phyloP scores from a whole-genome alignment of 2,329 filamentous ascomycete genomes.

The Fusarium nematophilum region DNA sequence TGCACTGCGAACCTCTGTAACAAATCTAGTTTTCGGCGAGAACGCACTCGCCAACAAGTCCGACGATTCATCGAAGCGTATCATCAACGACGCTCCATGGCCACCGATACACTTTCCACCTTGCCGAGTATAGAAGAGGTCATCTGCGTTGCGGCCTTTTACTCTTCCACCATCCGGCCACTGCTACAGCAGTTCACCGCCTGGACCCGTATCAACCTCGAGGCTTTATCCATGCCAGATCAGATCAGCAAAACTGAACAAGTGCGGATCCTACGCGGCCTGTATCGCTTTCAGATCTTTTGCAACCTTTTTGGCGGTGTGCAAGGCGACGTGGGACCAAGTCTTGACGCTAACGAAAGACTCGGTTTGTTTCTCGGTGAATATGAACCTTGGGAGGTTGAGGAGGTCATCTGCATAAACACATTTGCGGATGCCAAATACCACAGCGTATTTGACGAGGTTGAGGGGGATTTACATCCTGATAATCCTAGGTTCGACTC shows the following conservation, averaged over 20 bases:
- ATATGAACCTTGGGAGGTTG: constrained; percentile 1
- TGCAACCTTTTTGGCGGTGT: constrained; percentile 11
- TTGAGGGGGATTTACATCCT: not conserved
- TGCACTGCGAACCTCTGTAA: not conserved
- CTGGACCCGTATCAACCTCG: not conserved
- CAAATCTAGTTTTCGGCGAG: not conserved
- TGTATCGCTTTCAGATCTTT: constrained; percentile 27
- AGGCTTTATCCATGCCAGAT: not conserved
- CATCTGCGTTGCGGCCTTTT: not conserved
- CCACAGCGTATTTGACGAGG: not conserved
- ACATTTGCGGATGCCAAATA: not conserved
- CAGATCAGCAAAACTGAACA: constrained; percentile 12
- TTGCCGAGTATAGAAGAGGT: not conserved
- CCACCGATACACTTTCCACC: accelerated
- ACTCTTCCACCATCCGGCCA: not conserved
- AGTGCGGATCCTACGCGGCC: constrained; percentile 3
- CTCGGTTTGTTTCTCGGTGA: not conserved
- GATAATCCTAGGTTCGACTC: not conserved
- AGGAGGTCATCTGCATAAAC: constrained; percentile 5
- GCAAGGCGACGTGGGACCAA: not conserved
- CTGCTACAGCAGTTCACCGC: not conserved
- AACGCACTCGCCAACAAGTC: not conserved
- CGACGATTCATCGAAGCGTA: not conserved
- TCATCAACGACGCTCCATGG: not conserved
- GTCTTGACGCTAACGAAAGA: not conserved